Base-by-base conservation (phyloP, 176 grass and related monocot genomes). In the Phoenix dactylifera region DNA sequence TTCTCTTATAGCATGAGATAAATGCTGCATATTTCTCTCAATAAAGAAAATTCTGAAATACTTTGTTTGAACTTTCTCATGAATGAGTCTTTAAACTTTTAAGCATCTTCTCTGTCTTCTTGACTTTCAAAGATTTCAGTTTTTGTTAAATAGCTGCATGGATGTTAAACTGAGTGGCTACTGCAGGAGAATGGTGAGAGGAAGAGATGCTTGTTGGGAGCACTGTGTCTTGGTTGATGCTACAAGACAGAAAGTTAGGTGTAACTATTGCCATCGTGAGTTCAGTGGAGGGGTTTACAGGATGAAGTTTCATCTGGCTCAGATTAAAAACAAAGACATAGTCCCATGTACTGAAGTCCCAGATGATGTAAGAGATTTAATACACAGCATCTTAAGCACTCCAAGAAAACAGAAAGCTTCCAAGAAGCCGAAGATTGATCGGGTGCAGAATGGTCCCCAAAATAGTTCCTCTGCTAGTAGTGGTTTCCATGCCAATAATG, bases 161-260 rank as follows among this genome's bases (percentile, higher is more conserved):
- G 26, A 60, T 10, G 10, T 44, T 12, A 44, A 44, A 44, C 35
- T 2, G 35, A 44, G 35, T 44, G 10, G 10, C 35, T 44, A 17
- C 7, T 71, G 15, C 68, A 71, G 68, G 56, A 58, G 17, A 59
- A 71, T 71, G 68, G 68, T 71, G 35, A 71, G 68, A 71, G 68
- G 56, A 51, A 57, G 56, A 48, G 68, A 71, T 71, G 39, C 68
- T 51, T 71, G 68, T 48, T 71, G 68, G 68, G 68, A 71, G 3
- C 68, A 71, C 55, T 71, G 68, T 59, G 68, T 71, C 48, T 44
- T 71, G 55, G 55, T 71, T 71, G 68, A 71, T 29, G 68, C 68
- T 3, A 71, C 68, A 26, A 59, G 68, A 52, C 68, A 71, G 55
- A 71, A 71, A 71, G 68, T 71, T 48, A 58, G 68, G 39, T 71